phyloP scores from a whole-genome alignment of 2,329 filamentous ascomycete species.

The Daldinia eschscholtzii region DNA sequence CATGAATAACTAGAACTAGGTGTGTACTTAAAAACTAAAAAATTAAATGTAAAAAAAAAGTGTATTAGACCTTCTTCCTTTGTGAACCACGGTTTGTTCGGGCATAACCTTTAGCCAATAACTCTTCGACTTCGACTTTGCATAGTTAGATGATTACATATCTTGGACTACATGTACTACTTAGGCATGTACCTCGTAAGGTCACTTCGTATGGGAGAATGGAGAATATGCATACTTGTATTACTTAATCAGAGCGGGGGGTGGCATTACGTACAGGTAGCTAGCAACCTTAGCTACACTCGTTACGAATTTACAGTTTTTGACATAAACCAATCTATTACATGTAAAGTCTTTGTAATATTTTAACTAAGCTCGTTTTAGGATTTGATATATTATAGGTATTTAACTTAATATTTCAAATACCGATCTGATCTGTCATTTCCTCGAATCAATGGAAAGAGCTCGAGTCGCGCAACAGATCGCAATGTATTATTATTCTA shows the following conservation, averaged over 20 bases:
- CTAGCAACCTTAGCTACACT: no score
- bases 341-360: not conserved
- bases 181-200: not conserved
- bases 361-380: not conserved
- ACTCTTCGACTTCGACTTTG: not conserved
- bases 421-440: no score
- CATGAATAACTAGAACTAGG: conserved; percentile 31
- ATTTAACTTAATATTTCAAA: no score
- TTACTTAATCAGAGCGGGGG: conserved; percentile 1
- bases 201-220: no score
- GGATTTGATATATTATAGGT: no score
- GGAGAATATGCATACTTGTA: not conserved
- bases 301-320: no score
- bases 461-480: not conserved
- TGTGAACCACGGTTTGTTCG: not conserved
- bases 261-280: not conserved
- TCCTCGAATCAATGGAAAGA: no score
- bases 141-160: not conserved
- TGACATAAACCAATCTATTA: no score
- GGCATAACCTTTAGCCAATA: conserved; percentile 1
- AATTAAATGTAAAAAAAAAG: not conserved
- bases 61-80: not conserved
- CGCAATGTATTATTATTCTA: no score
- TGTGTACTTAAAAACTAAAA: not conserved
- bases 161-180: not conserved